Percentiles rank a stretch among this genome's conserved stretches.
Evolutionary conservation across 371 early-diverging fungal species (phyloP).

Genomic region (Nosema muscidifuracis): DNA sequence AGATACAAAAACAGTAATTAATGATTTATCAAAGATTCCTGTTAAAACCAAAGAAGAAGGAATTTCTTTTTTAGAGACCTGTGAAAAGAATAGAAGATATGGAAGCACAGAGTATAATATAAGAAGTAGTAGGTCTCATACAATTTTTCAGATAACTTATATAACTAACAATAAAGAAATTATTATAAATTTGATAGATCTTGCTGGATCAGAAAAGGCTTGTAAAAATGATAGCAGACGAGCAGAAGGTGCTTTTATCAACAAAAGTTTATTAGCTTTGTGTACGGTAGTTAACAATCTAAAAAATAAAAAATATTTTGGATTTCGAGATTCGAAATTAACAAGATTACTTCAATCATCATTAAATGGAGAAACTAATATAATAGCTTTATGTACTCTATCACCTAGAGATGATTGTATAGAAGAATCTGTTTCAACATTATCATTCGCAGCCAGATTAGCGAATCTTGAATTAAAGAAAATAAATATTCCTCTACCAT

Average conservation of each 20-base stretch:
- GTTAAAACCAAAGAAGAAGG: conserved; percentile 75
- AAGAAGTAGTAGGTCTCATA: conserved; percentile 75
- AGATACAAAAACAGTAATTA: conserved; percentile 31
- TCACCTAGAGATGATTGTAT: conserved; percentile 70
- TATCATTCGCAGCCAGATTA: conserved; percentile 74
- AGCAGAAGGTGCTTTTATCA: conserved; percentile 66
- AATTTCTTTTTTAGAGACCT: conserved; percentile 68
- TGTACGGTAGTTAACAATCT: conserved; percentile 61
- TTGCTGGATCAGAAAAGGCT: conserved; percentile 62
- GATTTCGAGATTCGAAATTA: conserved; percentile 79
- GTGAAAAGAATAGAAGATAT: conserved; percentile 73
- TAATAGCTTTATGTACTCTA: conserved; percentile 76
- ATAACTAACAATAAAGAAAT: conserved; percentile 60
- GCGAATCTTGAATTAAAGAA: conserved; percentile 37
- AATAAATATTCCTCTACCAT: neutral
- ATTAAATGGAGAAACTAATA: conserved; percentile 70
- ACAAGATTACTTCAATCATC: conserved; percentile 75
- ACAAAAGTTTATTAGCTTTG: conserved; percentile 60
- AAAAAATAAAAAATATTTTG: conserved; percentile 67
- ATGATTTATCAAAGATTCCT: conserved; percentile 6
- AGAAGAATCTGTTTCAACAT: conserved; percentile 79
- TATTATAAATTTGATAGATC: conserved; percentile 64
- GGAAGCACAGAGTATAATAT: conserved; percentile 75
- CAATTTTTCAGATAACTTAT: conserved; percentile 74
- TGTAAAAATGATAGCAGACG: conserved; percentile 48